Conservation (phyloP, 2,329 filamentous ascomycete genomes). For the Colletotrichum gigasporum region DNA sequence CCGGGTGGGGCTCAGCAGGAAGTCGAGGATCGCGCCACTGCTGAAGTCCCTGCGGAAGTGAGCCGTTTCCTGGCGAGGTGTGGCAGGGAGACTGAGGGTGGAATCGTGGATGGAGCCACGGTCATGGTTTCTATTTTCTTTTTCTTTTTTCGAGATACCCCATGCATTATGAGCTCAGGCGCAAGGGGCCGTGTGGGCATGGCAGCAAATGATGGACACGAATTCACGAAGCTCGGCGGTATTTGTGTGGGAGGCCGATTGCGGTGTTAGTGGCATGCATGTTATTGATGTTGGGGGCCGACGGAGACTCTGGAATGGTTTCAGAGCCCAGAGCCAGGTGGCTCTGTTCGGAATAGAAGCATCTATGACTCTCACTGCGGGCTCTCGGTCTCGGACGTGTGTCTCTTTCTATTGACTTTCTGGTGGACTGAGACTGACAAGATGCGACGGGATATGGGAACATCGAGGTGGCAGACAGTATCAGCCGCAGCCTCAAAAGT, state of each 20-base stretch:
- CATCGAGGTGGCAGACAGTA: no score
- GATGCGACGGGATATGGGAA: no score
- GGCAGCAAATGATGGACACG: background rate
- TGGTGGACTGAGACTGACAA: background rate
- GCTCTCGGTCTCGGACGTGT: no score
- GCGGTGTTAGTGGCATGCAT: background rate
- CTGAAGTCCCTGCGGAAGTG: conserved; percentile 58
- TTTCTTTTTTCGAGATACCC: conserved; percentile 15
- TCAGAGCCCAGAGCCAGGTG: background rate
- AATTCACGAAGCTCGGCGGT: background rate
- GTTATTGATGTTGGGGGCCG: background rate
- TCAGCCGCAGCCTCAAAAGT: background rate
- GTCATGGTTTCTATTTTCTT: background rate
- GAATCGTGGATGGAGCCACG: background rate
- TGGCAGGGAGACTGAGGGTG: background rate
- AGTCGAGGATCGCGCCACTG: conserved; percentile 59
- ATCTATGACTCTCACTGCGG: no score
- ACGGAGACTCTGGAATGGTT: background rate
- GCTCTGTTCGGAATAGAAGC: background rate
- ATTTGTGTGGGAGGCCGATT: background rate
- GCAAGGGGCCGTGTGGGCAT: background rate
- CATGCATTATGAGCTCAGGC: background rate
- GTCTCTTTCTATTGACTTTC: no score
- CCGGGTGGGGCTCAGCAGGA: conserved; percentile 62
- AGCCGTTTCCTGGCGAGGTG: background rate